Evolutionary conservation across 2,329 filamentous ascomycete genomes (phyloP).

Genomic region (Alternaria sp.): DNA sequence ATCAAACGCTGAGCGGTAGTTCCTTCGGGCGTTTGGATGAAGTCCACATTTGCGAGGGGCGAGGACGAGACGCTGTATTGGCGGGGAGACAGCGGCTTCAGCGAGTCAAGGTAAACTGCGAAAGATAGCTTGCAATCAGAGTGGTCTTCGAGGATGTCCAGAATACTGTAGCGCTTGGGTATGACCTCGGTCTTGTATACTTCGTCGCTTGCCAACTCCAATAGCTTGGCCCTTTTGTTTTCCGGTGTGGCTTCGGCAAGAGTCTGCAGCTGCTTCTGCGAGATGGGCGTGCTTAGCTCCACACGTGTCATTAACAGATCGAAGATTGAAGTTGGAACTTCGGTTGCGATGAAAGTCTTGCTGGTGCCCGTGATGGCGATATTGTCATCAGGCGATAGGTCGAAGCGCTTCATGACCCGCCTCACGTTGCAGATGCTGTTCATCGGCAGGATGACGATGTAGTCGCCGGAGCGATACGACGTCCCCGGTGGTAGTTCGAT

Average conservation of each 20-base stretch:
- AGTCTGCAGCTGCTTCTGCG: slow-evolving; percentile 7
- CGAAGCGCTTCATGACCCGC: slow-evolving; percentile 25
- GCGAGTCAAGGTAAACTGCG: slow-evolving; percentile 3
- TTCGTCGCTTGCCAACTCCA: slow-evolving; percentile 4
- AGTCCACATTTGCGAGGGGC: slow-evolving; percentile 59
- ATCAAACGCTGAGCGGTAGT: neutral
- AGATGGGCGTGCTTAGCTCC: slow-evolving; percentile 11
- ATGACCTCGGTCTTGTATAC: slow-evolving; percentile 4
- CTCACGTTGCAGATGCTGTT: slow-evolving; percentile 54
- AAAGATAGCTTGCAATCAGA: slow-evolving; percentile 4
- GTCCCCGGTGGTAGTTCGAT: slow-evolving; percentile 46
- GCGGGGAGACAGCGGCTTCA: slow-evolving; percentile 9
- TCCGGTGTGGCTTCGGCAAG: slow-evolving; percentile 5
- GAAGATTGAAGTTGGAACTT: neutral
- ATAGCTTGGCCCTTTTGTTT: neutral
- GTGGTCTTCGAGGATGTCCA: slow-evolving; percentile 8
- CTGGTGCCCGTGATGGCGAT: slow-evolving; percentile 15
- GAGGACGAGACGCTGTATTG: slow-evolving; percentile 68
- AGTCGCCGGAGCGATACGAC: slow-evolving; percentile 74
- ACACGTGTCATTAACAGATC: slow-evolving; percentile 12
- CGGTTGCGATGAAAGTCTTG: slow-evolving; percentile 6
- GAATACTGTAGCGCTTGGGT: slow-evolving; percentile 7
- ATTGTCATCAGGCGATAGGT: slow-evolving; percentile 5
- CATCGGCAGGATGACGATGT: slow-evolving; percentile 72
- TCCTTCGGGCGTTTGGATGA: slow-evolving; percentile 1